phyloP scores from a whole-genome alignment of 345 rosid species.

The Arabidopsis thaliana region TAIR10.1 NC_003076.8:22651001-22651500 shows the following conservation, averaged over 20 bases:
- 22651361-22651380: background rate
- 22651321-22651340: background rate
- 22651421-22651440: background rate
- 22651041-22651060: background rate
- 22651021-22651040: background rate
- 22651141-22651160: background rate
- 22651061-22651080: background rate
- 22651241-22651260: background rate
- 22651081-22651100: background rate
- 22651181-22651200: conserved; percentile 13
- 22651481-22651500: background rate
- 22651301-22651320: background rate
- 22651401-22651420: background rate
- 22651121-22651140: conserved; percentile 9
- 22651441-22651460: conserved; percentile 1
- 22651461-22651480: background rate
- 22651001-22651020: background rate
- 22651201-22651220: background rate
- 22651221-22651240: conserved; percentile 28
- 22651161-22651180: conserved; percentile 1
- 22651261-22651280: background rate
- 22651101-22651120: background rate
- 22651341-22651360: background rate
- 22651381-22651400: background rate
- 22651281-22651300: conserved; percentile 13